Percentiles rank a stretch among this genome's conserved stretches.
phyloP scores from a whole-genome alignment of 768 basidiomycete genomes.

The Hypsizygus marmoreus region DNA sequence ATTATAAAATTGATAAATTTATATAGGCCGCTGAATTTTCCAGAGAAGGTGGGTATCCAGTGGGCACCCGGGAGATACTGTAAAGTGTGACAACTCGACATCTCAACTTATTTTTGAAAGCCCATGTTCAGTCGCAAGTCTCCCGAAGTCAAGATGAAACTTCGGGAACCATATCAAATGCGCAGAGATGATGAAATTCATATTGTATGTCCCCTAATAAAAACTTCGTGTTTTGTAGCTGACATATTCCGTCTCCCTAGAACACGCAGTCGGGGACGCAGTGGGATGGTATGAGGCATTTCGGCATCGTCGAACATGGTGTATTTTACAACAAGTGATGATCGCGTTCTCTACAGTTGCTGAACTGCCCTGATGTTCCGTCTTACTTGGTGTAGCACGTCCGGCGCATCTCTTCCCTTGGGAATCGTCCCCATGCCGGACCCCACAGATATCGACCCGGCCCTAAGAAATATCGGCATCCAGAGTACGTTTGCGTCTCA shows the following conservation, averaged over 20 bases:
- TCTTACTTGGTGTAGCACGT: conserved; percentile 39
- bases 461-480: conserved; percentile 56
- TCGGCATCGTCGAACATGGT: conserved; percentile 50
- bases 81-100: too few species aligned
- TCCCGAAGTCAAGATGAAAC: conserved; percentile 50
- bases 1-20: background rate
- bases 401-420: conserved; percentile 39
- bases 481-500: conserved; percentile 52
- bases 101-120: too few species aligned
- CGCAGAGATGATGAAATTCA: conserved; percentile 55
- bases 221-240: background rate
- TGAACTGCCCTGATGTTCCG: background rate
- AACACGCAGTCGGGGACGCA: conserved; percentile 74
- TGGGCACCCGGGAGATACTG: background rate
- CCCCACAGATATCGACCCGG: conserved; percentile 49
- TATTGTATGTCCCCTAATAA: conserved; percentile 44
- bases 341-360: background rate
- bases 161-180: conserved; percentile 24
- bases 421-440: conserved; percentile 51
- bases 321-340: conserved; percentile 66
- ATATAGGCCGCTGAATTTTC: conserved; percentile 66
- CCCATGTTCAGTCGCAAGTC: conserved; percentile 57
- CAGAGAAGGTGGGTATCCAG: conserved; percentile 47
- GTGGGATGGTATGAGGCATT: conserved; percentile 70
- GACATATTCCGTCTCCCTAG: conserved; percentile 28